phyloP scores from a whole-genome alignment of 768 basidiomycete species.

The Antrodiella citrinella region DNA sequence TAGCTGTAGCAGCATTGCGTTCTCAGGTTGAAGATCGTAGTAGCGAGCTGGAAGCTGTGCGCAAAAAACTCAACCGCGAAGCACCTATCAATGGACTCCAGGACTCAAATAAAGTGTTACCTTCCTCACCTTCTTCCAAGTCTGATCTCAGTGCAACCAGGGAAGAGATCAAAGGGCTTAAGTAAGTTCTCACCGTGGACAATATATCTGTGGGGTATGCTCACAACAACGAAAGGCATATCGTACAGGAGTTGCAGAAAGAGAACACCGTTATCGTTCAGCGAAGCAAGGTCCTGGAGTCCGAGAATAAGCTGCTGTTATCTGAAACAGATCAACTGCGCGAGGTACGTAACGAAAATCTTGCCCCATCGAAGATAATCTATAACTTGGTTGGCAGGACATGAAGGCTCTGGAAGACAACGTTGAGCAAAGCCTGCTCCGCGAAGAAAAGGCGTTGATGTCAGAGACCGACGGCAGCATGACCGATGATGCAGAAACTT shows the following conservation, averaged over 20 bases:
- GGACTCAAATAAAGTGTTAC: conserved; percentile 24
- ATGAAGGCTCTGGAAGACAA: conserved; percentile 72
- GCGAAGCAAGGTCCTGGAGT: conserved; percentile 61
- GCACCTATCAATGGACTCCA: conserved; percentile 33
- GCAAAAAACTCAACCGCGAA: conserved; percentile 58
- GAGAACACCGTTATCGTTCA: conserved; percentile 61
- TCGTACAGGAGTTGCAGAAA: conserved; percentile 82
- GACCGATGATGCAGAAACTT: conserved; percentile 27
- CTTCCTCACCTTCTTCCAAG: conserved; percentile 37
- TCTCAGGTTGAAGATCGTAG: conserved; percentile 30
- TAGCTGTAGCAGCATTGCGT: conserved; percentile 24
- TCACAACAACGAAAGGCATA: conserved; percentile 44
- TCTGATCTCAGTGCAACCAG: conserved; percentile 39
- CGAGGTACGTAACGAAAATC: conserved; percentile 40
- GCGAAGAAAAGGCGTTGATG: conserved; percentile 37
- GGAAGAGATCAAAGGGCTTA: conserved; percentile 78
- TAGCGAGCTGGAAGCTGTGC: conserved; percentile 46
- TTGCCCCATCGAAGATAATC: too few species aligned
- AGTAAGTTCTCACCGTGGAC: conserved; percentile 38
- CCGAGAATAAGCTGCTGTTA: conserved; percentile 64
- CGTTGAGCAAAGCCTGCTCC: conserved; percentile 50
- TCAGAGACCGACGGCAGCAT: conserved; percentile 12
- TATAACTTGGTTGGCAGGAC: conserved; percentile 39
- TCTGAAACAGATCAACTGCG: conserved; percentile 67
- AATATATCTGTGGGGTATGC: too few species aligned